These are phyloP conservation scores for Beauveria rudraprayagi DNA, from an alignment of 2,329 filamentous ascomycete genomes.

Conservation along the genomic window DNA sequence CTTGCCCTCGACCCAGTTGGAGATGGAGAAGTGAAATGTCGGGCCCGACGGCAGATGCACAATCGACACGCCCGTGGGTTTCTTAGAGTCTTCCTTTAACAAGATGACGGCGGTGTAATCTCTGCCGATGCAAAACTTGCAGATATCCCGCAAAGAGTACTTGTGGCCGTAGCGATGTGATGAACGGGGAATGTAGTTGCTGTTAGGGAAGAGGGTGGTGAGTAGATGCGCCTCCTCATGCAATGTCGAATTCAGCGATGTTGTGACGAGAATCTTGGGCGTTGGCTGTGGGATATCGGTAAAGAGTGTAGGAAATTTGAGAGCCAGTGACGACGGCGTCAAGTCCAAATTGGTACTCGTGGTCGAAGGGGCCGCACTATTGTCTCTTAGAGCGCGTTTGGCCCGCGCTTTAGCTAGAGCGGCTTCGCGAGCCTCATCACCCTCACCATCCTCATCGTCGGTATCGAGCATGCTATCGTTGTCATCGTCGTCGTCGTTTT, in stretches of 20 bases:
- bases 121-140: conserved; percentile 72
- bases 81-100: conserved; percentile 83
- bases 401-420: conserved; percentile 35
- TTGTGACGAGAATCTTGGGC: conserved; percentile 89
- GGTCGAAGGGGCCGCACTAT: conserved; percentile 49
- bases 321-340: conserved; percentile 49
- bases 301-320: conserved; percentile 57
- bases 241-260: conserved; percentile 78
- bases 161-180: conserved; percentile 80
- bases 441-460: conserved; percentile 46
- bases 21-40: conserved; percentile 86
- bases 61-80: conserved; percentile 71
- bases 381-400: conserved; percentile 37
- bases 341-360: conserved; percentile 57
- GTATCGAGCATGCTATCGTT: conserved; percentile 75
- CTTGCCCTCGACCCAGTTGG: conserved; percentile 83
- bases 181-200: conserved; percentile 77
- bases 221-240: conserved; percentile 76
- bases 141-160: conserved; percentile 86
- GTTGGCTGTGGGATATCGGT: conserved; percentile 47
- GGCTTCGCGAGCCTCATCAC: conserved; percentile 39
- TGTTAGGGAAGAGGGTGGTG: conserved; percentile 76
- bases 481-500: conserved; percentile 35
- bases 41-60: conserved; percentile 78
- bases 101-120: conserved; percentile 79